Evolutionary conservation across 2,329 filamentous ascomycete genomes (phyloP), one percentile per base, ranked within the genome.

Genomic region (Epichloe gansuensis): DNA sequence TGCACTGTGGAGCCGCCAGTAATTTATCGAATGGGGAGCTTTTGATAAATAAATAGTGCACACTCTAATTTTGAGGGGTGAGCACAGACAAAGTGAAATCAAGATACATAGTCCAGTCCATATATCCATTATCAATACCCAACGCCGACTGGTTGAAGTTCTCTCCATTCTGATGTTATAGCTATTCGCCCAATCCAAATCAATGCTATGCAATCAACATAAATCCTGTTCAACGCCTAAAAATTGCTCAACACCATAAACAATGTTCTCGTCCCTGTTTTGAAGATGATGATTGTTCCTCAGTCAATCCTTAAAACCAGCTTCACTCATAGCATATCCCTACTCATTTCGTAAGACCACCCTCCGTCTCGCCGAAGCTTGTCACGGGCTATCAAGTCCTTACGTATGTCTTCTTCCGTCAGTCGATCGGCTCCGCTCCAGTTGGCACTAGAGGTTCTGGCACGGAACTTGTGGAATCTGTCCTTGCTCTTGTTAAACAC

Each of bases 401-500:
- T 85, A 51, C 80, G 74, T 61, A 94, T 87, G 63, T 96, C 90
- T 54, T 94, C 90, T 58, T 90, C 85, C 0, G 90, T 96, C 59
- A 98, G 74, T 50, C 75, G 71, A 60, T 98, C 94, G 3, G 84
- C 75, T 51, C 87, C 79, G 62, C 80, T 84, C 93, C 93, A 98
- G 70, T 95, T 94, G 38, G 94, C 94, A 68, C 89, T 95, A 60
- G 88, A 95, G 5, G 91, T 96, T 52, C 93, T 80, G 49, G 87
- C 84, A 17, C 94, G 81, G 75, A 96, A 97, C 63, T 89, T 87
- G 73, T 87, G 87, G 66, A 87, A 82, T 57, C 85, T 75, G 52
- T 91, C 89, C 66, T 89, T 89, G 68, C 86, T 90, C 66, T 89
- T 88, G 68, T 78, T 85, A 70, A 98, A 98, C 35, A 96, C 89